Evolutionary conservation across 2,329 filamentous ascomycete genomes (phyloP).

Genomic region (Pseudogymnoascus sp.): DNA sequence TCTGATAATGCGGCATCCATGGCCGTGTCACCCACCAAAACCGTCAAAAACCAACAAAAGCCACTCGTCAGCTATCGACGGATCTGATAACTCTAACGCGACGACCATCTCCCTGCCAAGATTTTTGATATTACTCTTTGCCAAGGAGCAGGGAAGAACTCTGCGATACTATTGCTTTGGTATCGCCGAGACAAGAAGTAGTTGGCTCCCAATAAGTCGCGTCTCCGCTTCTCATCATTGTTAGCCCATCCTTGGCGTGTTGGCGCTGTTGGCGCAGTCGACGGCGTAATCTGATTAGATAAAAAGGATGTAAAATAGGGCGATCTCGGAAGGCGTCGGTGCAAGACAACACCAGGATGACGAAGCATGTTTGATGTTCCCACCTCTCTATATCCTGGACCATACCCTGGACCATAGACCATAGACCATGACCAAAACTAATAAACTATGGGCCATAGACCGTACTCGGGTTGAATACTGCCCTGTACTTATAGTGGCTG

Average conservation of each 20-base stretch:
- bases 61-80: neutral
- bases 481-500: no score
- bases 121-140: neutral
- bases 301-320: neutral
- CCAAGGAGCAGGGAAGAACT: constrained; percentile 1
- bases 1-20: constrained; percentile 1
- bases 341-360: neutral
- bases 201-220: neutral
- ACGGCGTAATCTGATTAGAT: neutral
- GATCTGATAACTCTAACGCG: constrained; percentile 7
- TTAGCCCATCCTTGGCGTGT: constrained; percentile 1
- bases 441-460: neutral
- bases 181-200: neutral
- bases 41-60: neutral
- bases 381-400: neutral
- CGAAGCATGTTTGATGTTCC: neutral
- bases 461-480: neutral
- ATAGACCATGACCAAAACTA: no score
- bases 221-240: neutral
- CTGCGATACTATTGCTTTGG: neutral
- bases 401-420: no score
- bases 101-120: constrained; percentile 3
- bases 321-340: neutral
- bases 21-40: neutral
- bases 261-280: neutral